Conservation (phyloP, 768 basidiomycete species). For the Suillus ampliporus region DNA sequence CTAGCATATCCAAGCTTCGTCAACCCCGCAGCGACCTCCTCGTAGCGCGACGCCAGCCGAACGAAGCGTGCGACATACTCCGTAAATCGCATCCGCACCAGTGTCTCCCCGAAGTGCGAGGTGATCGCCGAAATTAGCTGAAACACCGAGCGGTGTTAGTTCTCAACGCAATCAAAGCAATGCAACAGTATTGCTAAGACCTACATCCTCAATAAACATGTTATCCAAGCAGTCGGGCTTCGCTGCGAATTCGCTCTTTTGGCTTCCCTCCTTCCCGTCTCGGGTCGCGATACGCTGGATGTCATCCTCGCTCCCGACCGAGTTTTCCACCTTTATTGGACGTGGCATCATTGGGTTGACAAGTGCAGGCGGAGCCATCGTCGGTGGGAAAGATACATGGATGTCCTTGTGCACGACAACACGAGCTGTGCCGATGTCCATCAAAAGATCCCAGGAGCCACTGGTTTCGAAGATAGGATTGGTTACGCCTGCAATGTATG, state of each 20-base stretch:
- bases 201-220: constrained; percentile 92
- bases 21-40: constrained; percentile 75
- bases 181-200: constrained; percentile 29
- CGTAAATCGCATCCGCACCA: constrained; percentile 87
- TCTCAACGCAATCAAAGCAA: background rate
- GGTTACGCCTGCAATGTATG: constrained; percentile 95
- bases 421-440: constrained; percentile 87
- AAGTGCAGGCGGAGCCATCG: constrained; percentile 44
- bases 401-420: constrained; percentile 92
- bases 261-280: constrained; percentile 56
- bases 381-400: constrained; percentile 56
- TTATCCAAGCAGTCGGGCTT: constrained; percentile 75
- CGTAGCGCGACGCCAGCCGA: constrained; percentile 87
- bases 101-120: constrained; percentile 89
- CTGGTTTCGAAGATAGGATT: constrained; percentile 95
- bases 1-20: constrained; percentile 81
- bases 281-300: constrained; percentile 56
- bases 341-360: constrained; percentile 55
- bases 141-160: background rate
- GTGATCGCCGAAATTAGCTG: constrained; percentile 87
- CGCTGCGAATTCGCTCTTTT: constrained; percentile 58
- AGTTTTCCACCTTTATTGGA: constrained; percentile 66
- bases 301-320: constrained; percentile 71
- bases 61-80: constrained; percentile 91
- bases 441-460: constrained; percentile 90